phyloP scores from a whole-genome alignment of 2,329 filamentous ascomycete genomes.

The Fusarium anthophilum region DNA sequence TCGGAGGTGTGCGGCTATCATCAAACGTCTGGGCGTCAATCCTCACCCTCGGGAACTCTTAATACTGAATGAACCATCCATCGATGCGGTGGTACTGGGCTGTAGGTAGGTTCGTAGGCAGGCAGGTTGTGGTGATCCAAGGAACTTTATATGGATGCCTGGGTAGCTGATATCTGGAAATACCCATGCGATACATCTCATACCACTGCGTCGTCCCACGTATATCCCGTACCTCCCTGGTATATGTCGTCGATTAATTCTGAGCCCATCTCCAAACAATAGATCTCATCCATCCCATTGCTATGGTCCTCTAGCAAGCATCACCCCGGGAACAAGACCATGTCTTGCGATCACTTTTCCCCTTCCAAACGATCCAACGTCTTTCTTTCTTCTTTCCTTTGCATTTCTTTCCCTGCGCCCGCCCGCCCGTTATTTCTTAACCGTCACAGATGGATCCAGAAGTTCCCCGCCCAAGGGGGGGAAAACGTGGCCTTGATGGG shows the following conservation, averaged over 20 bases:
- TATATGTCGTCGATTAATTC: conserved; percentile 1
- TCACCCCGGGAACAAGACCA: conserved; percentile 25
- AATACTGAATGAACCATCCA: background rate
- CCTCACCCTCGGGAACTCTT: conserved; percentile 23
- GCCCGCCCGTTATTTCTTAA: conserved; percentile 8
- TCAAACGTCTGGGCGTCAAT: conserved; percentile 23
- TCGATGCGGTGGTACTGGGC: background rate
- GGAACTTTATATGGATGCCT: background rate
- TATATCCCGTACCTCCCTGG: background rate
- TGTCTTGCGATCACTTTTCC: conserved; percentile 6
- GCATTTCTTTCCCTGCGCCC: background rate
- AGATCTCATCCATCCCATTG: conserved; percentile 30
- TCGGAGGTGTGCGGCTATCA: conserved; percentile 13
- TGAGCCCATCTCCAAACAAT: background rate
- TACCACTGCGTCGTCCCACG: background rate
- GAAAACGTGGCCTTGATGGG: conserved; percentile 7
- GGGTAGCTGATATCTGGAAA: background rate
- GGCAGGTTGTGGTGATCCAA: background rate
- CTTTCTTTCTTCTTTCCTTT: background rate
- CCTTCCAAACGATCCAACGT: conserved; percentile 11
- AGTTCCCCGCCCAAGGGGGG: conserved; percentile 9
- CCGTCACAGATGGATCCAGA: conserved; percentile 2
- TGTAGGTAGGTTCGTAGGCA: background rate
- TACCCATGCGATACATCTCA: background rate
- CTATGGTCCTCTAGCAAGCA: conserved; percentile 37